Conservation (phyloP, 208 protist genomes). For the Sergeia podlipaevii region DNA sequence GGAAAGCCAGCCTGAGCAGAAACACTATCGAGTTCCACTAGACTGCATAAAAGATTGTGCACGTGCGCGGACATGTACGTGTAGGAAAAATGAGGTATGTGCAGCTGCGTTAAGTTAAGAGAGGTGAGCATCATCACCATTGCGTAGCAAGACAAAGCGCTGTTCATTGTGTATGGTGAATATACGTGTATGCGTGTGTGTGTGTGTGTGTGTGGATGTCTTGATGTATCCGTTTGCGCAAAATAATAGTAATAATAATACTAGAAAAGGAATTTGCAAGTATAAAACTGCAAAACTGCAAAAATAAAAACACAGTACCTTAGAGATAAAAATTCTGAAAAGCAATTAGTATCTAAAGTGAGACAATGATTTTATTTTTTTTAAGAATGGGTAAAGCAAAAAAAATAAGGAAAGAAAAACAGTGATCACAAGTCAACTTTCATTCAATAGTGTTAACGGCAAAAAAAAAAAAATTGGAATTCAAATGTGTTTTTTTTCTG, state of each 20-base stretch:
- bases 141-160: slow-evolving; percentile 6
- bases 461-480: slow-evolving; percentile 12
- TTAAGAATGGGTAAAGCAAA: neutral
- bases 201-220: slow-evolving; percentile 1
- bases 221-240: no score
- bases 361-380: neutral
- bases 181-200: neutral
- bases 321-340: neutral
- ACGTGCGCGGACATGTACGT: slow-evolving; percentile 16
- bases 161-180: neutral
- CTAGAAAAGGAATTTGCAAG: neutral
- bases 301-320: slow-evolving; percentile 1
- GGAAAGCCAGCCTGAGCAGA: no score
- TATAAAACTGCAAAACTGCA: neutral
- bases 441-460: neutral
- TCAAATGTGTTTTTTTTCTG: no score
- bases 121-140: slow-evolving; percentile 15
- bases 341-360: neutral
- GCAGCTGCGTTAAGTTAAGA: slow-evolving; percentile 19
- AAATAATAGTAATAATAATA: slow-evolving; percentile 6
- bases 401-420: slow-evolving; percentile 15
- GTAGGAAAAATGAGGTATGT: slow-evolving; percentile 18
- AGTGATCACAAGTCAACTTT: neutral
- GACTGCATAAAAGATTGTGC: slow-evolving; percentile 33
- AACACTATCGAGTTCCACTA: no score